phyloP scores from a whole-genome alignment of 495 filamentous ascomycete genomes.

The Aspergillus heteromorphus region DNA sequence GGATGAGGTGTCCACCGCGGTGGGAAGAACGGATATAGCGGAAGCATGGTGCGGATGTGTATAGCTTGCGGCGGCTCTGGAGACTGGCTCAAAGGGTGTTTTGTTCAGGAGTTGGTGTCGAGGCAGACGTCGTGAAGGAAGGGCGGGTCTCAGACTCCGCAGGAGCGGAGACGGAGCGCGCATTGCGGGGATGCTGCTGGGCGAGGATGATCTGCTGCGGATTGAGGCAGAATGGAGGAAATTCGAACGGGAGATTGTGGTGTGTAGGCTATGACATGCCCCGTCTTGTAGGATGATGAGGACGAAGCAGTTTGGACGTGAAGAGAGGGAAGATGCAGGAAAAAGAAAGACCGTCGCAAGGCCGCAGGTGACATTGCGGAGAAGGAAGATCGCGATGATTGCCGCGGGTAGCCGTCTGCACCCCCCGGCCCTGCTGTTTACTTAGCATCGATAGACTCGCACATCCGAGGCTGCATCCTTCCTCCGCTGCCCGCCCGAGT shows the following conservation, averaged over 20 bases:
- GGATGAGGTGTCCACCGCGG: conserved; percentile 69
- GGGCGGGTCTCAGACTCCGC: conserved; percentile 22
- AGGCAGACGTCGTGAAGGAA: conserved; percentile 9
- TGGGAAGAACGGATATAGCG: conserved; percentile 73
- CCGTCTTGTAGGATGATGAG: neutral
- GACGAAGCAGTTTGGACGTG: neutral
- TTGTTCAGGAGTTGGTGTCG: neutral
- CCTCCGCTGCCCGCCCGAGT: neutral
- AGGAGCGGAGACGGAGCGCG: conserved; percentile 34
- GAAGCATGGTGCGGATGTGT: conserved; percentile 62
- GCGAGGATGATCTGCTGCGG: neutral
- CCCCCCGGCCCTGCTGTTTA: neutral
- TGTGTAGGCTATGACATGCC: neutral
- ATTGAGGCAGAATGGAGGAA: neutral
- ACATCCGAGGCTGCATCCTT: neutral
- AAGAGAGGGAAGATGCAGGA: neutral
- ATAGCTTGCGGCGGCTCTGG: conserved; percentile 35
- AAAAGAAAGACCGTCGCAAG: neutral
- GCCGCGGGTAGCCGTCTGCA: neutral
- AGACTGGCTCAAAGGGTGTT: neutral
- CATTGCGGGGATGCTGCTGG: conserved; percentile 28
- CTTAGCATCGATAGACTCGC: neutral
- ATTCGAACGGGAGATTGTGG: neutral
- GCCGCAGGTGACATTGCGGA: neutral
- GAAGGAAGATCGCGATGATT: neutral